Conservation (phyloP, 2,329 filamentous ascomycete genomes). For the Rutstroemia sp. region DNA sequence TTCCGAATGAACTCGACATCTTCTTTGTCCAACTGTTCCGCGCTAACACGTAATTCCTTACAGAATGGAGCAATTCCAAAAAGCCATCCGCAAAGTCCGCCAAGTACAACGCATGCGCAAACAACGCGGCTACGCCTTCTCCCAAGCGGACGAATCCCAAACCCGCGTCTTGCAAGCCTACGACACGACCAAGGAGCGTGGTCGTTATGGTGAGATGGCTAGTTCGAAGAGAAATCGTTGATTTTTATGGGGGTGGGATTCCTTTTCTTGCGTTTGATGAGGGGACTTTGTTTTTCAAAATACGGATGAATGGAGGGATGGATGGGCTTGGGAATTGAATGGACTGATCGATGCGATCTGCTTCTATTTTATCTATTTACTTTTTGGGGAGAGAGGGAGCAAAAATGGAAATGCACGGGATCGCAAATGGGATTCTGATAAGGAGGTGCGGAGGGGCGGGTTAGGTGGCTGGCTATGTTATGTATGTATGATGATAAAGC, state of each 20-base stretch:
- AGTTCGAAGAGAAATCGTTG: slow-evolving; percentile 19
- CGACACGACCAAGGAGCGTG: slow-evolving; percentile 88
- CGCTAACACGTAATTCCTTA: background rate
- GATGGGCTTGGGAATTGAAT: too few relatives aligned
- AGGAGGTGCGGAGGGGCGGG: too few relatives aligned
- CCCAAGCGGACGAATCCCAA: slow-evolving; percentile 93
- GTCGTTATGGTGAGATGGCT: slow-evolving; percentile 91
- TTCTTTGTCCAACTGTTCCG: slow-evolving; percentile 13
- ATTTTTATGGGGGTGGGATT: background rate
- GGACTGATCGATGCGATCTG: too few relatives aligned
- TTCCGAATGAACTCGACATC: slow-evolving; percentile 11
- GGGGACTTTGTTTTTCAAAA: too few relatives aligned
- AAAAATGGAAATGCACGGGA: too few relatives aligned
- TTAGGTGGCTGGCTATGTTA: too few relatives aligned
- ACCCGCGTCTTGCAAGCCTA: slow-evolving; percentile 94
- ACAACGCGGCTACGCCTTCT: slow-evolving; percentile 96
- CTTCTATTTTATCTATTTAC: too few relatives aligned
- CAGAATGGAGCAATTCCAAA: slow-evolving; percentile 99
- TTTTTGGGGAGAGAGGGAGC: too few relatives aligned
- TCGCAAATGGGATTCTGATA: too few relatives aligned
- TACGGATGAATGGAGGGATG: too few relatives aligned
- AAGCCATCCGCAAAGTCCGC: slow-evolving; percentile 95
- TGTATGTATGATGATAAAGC: too few relatives aligned
- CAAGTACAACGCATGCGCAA: slow-evolving; percentile 99
- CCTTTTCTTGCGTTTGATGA: too few relatives aligned